Percentiles rank a stretch among this genome's conserved stretches.
phyloP scores from a whole-genome alignment of 2,329 filamentous ascomycete species.

The Tolypocladium nubicola region DNA sequence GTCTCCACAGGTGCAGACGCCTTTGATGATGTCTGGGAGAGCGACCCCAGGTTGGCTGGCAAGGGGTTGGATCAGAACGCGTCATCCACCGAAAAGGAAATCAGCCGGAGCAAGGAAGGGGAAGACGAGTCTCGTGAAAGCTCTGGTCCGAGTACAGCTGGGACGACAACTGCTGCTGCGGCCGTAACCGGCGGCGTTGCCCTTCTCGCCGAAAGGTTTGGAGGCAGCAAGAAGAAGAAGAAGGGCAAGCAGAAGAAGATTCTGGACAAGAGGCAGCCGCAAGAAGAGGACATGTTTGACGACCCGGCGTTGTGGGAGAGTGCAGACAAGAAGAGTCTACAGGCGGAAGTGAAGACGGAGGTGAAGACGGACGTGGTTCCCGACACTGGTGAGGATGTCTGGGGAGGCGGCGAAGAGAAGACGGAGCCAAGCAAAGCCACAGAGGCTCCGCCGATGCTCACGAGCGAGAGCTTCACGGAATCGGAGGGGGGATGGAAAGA shows the following conservation, averaged over 20 bases:
- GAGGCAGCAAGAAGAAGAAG: slow-evolving; percentile 14
- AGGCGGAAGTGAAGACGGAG: slow-evolving; percentile 11
- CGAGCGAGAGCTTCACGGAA: slow-evolving; percentile 10
- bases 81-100: background rate
- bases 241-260: slow-evolving; percentile 21
- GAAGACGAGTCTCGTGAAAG: background rate
- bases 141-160: slow-evolving; percentile 9
- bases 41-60: background rate
- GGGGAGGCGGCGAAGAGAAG: slow-evolving; percentile 10
- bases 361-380: slow-evolving; percentile 8
- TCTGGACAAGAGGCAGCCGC: slow-evolving; percentile 26
- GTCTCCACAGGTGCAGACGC: background rate
- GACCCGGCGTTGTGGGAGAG: slow-evolving; percentile 33
- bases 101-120: background rate
- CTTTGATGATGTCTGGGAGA: slow-evolving; percentile 1
- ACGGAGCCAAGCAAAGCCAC: slow-evolving; percentile 1
- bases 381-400: slow-evolving; percentile 14
- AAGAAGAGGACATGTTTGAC: slow-evolving; percentile 33
- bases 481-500: slow-evolving; percentile 13
- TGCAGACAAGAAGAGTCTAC: slow-evolving; percentile 24
- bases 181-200: slow-evolving; percentile 17
- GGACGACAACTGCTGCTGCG: slow-evolving; percentile 10
- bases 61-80: background rate
- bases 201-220: slow-evolving; percentile 24
- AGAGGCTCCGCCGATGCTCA: slow-evolving; percentile 6